Base-by-base conservation (phyloP, 257 asterid species). In the Ehretia macrophylla region DNA sequence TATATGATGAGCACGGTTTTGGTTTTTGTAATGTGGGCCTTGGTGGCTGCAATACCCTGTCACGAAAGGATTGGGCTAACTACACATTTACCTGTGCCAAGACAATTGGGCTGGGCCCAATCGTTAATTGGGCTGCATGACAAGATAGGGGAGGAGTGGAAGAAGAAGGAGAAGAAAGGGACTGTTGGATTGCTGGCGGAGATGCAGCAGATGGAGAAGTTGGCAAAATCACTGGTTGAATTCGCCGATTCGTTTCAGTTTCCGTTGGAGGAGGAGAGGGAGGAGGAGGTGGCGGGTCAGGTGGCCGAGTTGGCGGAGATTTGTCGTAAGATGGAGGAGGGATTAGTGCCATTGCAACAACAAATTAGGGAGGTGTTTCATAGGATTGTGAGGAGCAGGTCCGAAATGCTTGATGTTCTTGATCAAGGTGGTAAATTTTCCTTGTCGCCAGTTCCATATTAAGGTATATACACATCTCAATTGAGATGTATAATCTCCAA, bases 321-420 rank as follows among this genome's bases (percentile, higher is more conserved):
- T 2, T 88, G 97, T 64, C 60, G 60, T 64, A 78, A 64, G 59
- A 81, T 88, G 96, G 96, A 88, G 81, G 97, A 86, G 27, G 99
- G 97, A 17, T 32, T 88, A 64, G 83, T 72, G 9, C 95, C 99
- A 0, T 74, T 92, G 8, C 90, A 81, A 46, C 88, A 78, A 9
- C 95, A 83, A 62, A 73, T 88, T 21, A 83, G 95, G 17, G 91
- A 92, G 55, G 95, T 92, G 71, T 92, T 92, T 50, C 98, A 92
- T 66, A 86, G 93, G 87, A 84, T 91, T 63, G 96, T 92, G 54
- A 88, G 83, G 80, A 88, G 98, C 74, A 77, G 98, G 62, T 80
- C 71, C 1, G 98, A 88, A 74, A 74, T 88, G 51, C 78, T 86
- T 60, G 97, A 92, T 50, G 83, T 86, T 40, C 70, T 92, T 58